These are phyloP conservation scores for Kwoniella botswanensis DNA, from an alignment of 768 basidiomycete genomes.

Conservation along the genomic window DNA sequence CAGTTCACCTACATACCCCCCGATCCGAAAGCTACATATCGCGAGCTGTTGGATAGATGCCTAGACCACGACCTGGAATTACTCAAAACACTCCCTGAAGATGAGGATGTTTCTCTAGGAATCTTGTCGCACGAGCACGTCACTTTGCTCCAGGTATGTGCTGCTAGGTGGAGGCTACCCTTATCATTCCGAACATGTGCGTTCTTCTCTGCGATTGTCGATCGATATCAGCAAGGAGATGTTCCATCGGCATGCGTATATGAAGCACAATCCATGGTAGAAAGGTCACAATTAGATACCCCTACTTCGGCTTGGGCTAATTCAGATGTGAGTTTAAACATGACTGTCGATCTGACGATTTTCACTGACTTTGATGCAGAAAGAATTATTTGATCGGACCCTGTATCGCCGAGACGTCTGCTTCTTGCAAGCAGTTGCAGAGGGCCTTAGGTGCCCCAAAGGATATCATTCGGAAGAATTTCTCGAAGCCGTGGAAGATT, in stretches of 20 bases:
- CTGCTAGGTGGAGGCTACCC: constrained; percentile 84
- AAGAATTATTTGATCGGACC: constrained; percentile 18
- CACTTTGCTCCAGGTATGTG: constrained; percentile 84
- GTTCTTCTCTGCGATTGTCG: constrained; percentile 83
- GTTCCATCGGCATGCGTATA: constrained; percentile 94
- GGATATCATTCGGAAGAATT: constrained; percentile 39
- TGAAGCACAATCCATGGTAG: constrained; percentile 78
- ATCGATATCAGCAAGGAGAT: constrained; percentile 83
- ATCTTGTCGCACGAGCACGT: constrained; percentile 81
- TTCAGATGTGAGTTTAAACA: constrained; percentile 71
- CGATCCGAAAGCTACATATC: constrained; percentile 83
- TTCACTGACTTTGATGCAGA: constrained; percentile 26
- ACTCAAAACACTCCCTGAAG: constrained; percentile 83
- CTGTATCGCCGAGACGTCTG: constrained; percentile 26
- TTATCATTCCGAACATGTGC: constrained; percentile 76
- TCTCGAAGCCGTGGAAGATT: constrained; percentile 34
- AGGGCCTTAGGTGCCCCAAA: constrained; percentile 17
- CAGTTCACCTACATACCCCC: constrained; percentile 90
- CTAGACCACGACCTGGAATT: constrained; percentile 82
- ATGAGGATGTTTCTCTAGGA: constrained; percentile 91
- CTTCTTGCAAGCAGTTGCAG: constrained; percentile 30
- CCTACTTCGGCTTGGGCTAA: constrained; percentile 77
- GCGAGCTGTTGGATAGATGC: constrained; percentile 79
- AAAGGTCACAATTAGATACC: constrained; percentile 72
- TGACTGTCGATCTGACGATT: neutral